Evolutionary conservation across 2,329 filamentous ascomycete species (phyloP).

Genomic region (Ophiostoma perfectum): DNA sequence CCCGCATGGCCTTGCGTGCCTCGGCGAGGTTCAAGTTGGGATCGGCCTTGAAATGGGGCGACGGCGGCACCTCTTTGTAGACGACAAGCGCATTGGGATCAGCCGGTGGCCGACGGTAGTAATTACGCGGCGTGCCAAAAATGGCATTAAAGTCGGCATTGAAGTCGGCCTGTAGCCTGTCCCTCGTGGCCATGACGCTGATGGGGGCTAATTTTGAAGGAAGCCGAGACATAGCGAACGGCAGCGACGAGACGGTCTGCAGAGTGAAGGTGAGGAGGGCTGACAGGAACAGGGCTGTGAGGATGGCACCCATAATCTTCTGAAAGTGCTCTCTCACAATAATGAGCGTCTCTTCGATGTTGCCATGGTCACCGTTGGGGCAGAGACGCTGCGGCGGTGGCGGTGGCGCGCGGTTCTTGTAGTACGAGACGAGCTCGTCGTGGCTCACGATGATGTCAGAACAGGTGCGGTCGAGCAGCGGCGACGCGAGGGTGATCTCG

Average conservation of each 20-base stretch:
- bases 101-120: not conserved
- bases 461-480: not conserved
- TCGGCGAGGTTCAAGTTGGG: not conserved
- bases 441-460: not conserved
- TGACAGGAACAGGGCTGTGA: not conserved
- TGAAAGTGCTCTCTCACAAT: constrained; percentile 12
- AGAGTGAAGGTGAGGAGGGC: not conserved
- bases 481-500: not conserved
- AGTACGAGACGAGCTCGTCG: not conserved
- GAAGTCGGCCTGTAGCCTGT: not conserved
- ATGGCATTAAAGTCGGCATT: not conserved
- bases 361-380: constrained; percentile 19
- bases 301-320: not conserved
- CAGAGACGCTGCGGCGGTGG: constrained; percentile 3
- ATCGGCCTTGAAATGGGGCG: not conserved
- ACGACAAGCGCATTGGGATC: not conserved
- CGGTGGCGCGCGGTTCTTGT: not conserved
- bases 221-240: too few relatives aligned
- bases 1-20: constrained; percentile 13
- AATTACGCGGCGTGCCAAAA: not conserved
- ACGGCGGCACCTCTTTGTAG: not conserved
- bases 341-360: constrained; percentile 18
- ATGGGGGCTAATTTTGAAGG: too few relatives aligned
- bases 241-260: not conserved
- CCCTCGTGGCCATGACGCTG: too few relatives aligned